Percentiles rank a stretch among this genome's conserved stretches.
Evolutionary conservation across 192 early-diverging fungal species (phyloP).

Genomic region (Coemansia sp.): DNA sequence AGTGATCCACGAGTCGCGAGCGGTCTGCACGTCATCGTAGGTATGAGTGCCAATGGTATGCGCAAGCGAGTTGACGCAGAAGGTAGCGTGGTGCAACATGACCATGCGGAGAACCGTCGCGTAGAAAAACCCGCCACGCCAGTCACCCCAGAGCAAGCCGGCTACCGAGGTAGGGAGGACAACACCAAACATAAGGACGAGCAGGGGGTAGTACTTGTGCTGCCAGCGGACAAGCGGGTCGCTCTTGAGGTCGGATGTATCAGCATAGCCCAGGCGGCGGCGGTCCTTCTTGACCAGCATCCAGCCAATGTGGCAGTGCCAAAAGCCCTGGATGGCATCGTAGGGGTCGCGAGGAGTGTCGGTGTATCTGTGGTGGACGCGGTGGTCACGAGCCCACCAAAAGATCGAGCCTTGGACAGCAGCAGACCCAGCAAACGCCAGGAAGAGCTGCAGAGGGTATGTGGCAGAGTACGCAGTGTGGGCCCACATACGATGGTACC

Average conservation of each 20-base stretch:
- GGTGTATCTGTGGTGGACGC: conserved; percentile 86
- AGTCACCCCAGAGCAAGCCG: conserved; percentile 82
- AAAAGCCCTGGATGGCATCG: conserved; percentile 72
- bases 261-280: conserved; percentile 70
- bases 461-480: conserved; percentile 75
- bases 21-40: conserved; percentile 81
- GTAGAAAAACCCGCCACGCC: conserved; percentile 77
- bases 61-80: conserved; percentile 83
- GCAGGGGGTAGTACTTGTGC: conserved; percentile 70
- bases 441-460: conserved; percentile 60
- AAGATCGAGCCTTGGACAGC: conserved; percentile 80
- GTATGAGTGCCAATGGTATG: conserved; percentile 71
- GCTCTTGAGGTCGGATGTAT: conserved; percentile 76
- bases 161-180: conserved; percentile 81
- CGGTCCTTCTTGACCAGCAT: conserved; percentile 80
- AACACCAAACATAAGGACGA: conserved; percentile 73
- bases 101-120: conserved; percentile 72
- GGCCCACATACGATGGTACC: conserved; percentile 83
- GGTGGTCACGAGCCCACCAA: conserved; percentile 86
- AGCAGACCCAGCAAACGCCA: conserved; percentile 64
- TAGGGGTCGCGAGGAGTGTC: conserved; percentile 85
- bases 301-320: conserved; percentile 85
- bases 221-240: conserved; percentile 72
- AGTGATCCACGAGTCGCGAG: conserved; percentile 78
- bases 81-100: conserved; percentile 82